phyloP scores from a whole-genome alignment of 2,329 filamentous ascomycete genomes.

The Neopestalotiopsis rosae region DNA sequence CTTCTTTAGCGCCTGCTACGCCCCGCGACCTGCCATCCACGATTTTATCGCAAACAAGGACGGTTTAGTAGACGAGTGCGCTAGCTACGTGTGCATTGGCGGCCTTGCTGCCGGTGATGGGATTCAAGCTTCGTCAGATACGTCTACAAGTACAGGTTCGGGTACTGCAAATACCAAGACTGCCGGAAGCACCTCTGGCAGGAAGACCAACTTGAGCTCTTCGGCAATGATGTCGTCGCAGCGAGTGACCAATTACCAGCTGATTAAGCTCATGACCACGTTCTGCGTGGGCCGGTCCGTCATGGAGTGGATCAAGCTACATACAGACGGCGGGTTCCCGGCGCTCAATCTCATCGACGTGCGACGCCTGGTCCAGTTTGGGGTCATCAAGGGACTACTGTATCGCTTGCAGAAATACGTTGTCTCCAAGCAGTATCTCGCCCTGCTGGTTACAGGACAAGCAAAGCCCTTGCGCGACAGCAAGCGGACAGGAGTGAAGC shows the following conservation, averaged over 20 bases:
- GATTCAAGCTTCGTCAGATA: background rate
- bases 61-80: constrained; percentile 84
- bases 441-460: constrained; percentile 60
- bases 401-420: constrained; percentile 94
- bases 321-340: constrained; percentile 68
- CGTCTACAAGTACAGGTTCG: constrained; percentile 11
- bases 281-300: constrained; percentile 84
- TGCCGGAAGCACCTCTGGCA: constrained; percentile 22
- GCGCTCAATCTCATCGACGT: constrained; percentile 82
- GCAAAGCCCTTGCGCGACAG: constrained; percentile 39
- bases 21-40: constrained; percentile 77
- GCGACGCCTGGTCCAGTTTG: constrained; percentile 91
- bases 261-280: constrained; percentile 85
- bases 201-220: constrained; percentile 18
- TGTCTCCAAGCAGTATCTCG: constrained; percentile 68
- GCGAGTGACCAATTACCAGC: constrained; percentile 62
- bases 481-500: background rate
- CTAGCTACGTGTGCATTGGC: constrained; percentile 74
- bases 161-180: constrained; percentile 32
- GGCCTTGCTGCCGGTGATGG: constrained; percentile 22
- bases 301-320: constrained; percentile 82
- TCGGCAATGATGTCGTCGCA: constrained; percentile 25
- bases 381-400: constrained; percentile 91
- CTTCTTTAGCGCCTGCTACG: constrained; percentile 91
- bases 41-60: constrained; percentile 78